Evolutionary conservation across 2,329 filamentous ascomycete species (phyloP).

Genomic region (Epichloe bromicola): DNA sequence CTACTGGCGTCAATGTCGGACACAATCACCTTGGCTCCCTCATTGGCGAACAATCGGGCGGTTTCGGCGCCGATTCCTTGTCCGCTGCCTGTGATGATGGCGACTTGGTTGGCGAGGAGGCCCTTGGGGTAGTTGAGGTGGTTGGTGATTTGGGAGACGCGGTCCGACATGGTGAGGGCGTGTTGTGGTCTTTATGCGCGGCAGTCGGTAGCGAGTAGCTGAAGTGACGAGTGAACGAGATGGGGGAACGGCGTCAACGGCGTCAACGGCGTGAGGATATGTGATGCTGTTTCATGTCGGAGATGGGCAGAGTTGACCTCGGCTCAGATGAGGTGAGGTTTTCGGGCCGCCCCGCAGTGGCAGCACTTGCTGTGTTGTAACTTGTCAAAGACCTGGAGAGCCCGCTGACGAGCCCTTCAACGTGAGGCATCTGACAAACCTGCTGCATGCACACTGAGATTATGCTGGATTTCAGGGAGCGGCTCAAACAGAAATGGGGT

Average conservation of each 20-base stretch:
- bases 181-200: not conserved
- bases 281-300: not conserved
- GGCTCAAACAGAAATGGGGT: not conserved
- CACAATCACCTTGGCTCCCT: slow-evolving; percentile 74
- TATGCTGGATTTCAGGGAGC: slow-evolving; percentile 1
- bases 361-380: too few relatives aligned
- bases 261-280: not conserved
- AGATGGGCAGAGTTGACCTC: not conserved
- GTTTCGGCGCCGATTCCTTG: slow-evolving; percentile 83
- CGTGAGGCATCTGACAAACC: too few relatives aligned
- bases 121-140: slow-evolving; percentile 77
- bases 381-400: too few relatives aligned
- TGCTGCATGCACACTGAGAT: not conserved
- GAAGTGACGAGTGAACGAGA: not conserved
- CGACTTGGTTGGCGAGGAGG: slow-evolving; percentile 65
- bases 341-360: not conserved
- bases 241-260: not conserved
- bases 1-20: slow-evolving; percentile 67
- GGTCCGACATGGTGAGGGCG: slow-evolving; percentile 32
- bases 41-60: slow-evolving; percentile 70
- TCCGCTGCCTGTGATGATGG: slow-evolving; percentile 77
- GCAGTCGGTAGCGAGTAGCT: too few relatives aligned
- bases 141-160: slow-evolving; percentile 57
- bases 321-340: not conserved
- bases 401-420: too few relatives aligned